Evolutionary conservation across 2,329 filamentous ascomycete species (phyloP), one percentile per base, ranked within the genome.

Genomic region (Fusarium nodosum): DNA sequence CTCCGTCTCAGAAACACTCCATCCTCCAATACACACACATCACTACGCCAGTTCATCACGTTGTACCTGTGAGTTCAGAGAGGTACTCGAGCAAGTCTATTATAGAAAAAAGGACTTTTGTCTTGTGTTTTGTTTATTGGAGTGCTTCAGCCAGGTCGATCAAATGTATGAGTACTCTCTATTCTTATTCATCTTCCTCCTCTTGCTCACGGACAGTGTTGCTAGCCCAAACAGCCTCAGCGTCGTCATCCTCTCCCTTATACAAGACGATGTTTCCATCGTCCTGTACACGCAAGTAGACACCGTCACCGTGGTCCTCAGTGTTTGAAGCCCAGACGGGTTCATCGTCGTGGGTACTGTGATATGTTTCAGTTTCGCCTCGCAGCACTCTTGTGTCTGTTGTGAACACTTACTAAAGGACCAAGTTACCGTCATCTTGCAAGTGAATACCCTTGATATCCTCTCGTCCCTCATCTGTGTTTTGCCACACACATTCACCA

Each of bases 261-360:
- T 79, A 78, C 8, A 79, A 42, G 20, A 78, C 74, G 12, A 78
- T 71, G 20, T 79, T 78, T 38, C 77, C 77, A 28, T 78, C 76
- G 15, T 79, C 69, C 60, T 78, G 77, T 2, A 78, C 74, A 15
- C 72, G 62, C 10, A 72, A 56, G 48, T 77, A 73, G n/a, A 72
- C 73, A 6, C 41, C 59, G 26, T 50, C 55, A 3, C 68, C 60
- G 3, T 74, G 53, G 11, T 51, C 44, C 3, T 67, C 69, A 0
- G 76, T 78, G 34, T 77, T 47, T 41, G 73, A 77, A 41, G 76
- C 66, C 77, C 77, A 78, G 22, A 69, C 60, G 10, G 65, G 15
- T 4, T 57, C 65, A 3, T 64, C 62, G n/a, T 70, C 39, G 5
- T 72, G 69, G 31, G 68, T 62, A 22, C 71, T 73, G 13, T 9